Evolutionary conservation across 441 rosid genomes (phyloP).

Genomic region (Geranium incanum): DNA sequence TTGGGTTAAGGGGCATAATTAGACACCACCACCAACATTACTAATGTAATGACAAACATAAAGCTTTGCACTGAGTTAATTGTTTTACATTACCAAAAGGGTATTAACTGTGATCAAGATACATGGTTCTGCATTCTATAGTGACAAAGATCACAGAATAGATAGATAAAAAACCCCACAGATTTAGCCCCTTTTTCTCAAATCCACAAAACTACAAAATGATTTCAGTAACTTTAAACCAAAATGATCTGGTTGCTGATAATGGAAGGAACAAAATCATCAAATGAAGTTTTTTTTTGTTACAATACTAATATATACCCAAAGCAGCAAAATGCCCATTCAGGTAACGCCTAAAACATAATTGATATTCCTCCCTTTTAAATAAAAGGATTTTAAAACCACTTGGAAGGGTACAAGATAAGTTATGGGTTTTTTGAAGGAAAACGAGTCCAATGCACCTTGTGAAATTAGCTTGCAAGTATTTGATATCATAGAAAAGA

Average conservation of each 20-base stretch:
- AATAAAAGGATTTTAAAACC: not conserved
- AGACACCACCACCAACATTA: not conserved
- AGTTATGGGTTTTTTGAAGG: not conserved
- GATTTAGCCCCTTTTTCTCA: not conserved
- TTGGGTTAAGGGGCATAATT: not conserved
- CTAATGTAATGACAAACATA: not conserved
- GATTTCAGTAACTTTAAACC: not conserved
- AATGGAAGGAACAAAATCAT: not conserved
- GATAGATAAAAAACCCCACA: not conserved
- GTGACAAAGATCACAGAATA: not conserved
- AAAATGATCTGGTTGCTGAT: not conserved
- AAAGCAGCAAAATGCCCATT: not conserved
- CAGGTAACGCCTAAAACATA: not conserved
- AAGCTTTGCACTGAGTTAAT: not conserved
- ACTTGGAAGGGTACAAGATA: not conserved
- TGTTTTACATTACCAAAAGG: not conserved
- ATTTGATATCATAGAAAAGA: not conserved
- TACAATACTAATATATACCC: not conserved
- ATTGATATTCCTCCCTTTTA: not conserved
- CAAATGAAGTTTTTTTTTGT: not conserved
- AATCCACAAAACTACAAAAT: not conserved
- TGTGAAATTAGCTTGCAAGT: not conserved
- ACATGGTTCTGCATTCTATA: not conserved
- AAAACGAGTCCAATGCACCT: no score
- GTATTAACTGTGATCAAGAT: not conserved